Conservation (phyloP, 1,139 yeast species). For the Torulaspora globosa region DNA sequence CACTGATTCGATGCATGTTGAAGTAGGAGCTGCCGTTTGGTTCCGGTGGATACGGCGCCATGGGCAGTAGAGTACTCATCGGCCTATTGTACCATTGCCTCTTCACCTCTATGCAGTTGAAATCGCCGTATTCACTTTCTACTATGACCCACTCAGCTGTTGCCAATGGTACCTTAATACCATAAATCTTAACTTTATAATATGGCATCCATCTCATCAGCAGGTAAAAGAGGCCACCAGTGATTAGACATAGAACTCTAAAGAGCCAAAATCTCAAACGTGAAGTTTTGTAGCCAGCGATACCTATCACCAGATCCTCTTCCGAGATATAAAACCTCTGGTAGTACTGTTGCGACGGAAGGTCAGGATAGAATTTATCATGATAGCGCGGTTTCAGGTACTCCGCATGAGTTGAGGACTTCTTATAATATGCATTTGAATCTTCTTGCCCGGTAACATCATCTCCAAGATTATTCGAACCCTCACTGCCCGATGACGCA, state of each 20-base stretch:
- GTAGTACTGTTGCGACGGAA: constrained; percentile 45
- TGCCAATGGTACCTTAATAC: constrained; percentile 64
- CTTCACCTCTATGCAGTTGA: constrained; percentile 54
- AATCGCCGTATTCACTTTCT: constrained; percentile 90
- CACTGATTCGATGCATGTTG: constrained; percentile 29
- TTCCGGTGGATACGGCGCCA: constrained; percentile 23
- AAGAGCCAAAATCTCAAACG: constrained; percentile 47
- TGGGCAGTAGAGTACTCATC: constrained; percentile 58
- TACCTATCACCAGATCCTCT: constrained; percentile 89
- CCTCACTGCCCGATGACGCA: constrained; percentile 18
- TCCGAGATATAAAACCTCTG: constrained; percentile 92
- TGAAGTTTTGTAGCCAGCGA: constrained; percentile 78
- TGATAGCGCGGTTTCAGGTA: constrained; percentile 38
- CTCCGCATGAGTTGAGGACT: constrained; percentile 29
- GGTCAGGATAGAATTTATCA: constrained; percentile 42
- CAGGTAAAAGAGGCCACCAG: constrained; percentile 71
- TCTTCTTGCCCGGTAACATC: constrained; percentile 27
- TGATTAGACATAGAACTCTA: constrained; percentile 50
- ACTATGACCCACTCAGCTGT: constrained; percentile 89
- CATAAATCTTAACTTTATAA: constrained; percentile 64
- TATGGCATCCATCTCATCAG: constrained; percentile 82
- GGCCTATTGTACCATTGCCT: constrained; percentile 65
- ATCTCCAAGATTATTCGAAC: constrained; percentile 29
- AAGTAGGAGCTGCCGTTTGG: constrained; percentile 14
- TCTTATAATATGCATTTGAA: constrained; percentile 24